Conservation (phyloP, 331 rosid species). For the Cydonia oblonga region DNA sequence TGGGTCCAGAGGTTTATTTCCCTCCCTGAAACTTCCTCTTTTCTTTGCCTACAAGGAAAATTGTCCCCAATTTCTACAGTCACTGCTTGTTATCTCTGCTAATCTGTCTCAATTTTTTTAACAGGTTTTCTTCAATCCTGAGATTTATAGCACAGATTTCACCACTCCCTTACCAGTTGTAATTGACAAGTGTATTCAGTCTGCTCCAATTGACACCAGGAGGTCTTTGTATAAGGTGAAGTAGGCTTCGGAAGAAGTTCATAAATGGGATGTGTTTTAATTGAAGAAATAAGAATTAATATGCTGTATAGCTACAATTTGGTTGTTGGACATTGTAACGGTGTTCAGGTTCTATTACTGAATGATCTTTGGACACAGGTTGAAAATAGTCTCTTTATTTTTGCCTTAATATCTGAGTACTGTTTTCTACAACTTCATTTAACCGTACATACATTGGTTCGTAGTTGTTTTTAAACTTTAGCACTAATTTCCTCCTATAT, state of each 20-base stretch:
- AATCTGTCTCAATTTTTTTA: background rate
- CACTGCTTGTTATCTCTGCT: background rate
- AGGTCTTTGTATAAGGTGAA: constrained; percentile 90
- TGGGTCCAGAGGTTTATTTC: constrained; percentile 87
- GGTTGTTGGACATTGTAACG: background rate
- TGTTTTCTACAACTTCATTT: background rate
- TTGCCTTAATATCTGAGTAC: background rate
- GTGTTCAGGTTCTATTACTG: background rate
- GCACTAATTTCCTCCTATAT: background rate
- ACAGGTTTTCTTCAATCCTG: constrained; percentile 97
- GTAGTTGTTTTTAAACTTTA: background rate
- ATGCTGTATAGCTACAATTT: background rate
- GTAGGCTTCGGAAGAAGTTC: background rate
- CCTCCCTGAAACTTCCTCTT: background rate
- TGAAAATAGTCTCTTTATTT: background rate
- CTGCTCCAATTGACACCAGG: constrained; percentile 97
- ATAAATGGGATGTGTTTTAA: background rate
- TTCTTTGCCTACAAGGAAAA: no score
- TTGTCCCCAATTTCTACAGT: no score
- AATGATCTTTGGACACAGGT: background rate
- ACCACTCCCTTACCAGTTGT: constrained; percentile 80
- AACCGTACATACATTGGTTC: background rate
- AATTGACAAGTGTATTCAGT: constrained; percentile 95
- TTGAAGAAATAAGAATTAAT: constrained; percentile 2
- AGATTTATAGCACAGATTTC: constrained; percentile 74